Evolutionary conservation across 306 rosid species (phyloP).

Genomic region (Quercus aquifolioides): DNA sequence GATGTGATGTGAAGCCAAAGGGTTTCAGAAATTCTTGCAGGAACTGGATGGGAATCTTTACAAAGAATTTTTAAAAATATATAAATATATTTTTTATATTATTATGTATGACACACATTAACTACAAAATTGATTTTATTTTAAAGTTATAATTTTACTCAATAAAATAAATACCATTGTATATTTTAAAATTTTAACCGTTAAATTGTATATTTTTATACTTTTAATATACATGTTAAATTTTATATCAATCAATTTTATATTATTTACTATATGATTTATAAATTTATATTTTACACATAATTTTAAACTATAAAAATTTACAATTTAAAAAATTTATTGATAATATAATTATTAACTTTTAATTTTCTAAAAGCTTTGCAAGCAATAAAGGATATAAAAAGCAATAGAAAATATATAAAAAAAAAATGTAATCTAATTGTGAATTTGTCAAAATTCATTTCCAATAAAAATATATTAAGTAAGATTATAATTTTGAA

Average conservation of each 20-base stretch:
- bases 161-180: neutral
- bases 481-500: rapidly evolving
- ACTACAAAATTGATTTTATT: no score
- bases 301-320: no score
- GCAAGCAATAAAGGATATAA: rapidly evolving
- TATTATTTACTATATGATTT: no score
- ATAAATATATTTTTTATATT: neutral
- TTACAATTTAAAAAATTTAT: no score
- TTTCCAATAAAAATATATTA: rapidly evolving
- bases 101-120: no score
- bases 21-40: slow-evolving; percentile 7
- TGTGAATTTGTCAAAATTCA: rapidly evolving
- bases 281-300: no score
- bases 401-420: no score
- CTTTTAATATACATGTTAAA: rapidly evolving
- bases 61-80: slow-evolving; percentile 1
- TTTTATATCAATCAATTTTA: no score
- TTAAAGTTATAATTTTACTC: rapidly evolving
- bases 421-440: rapidly evolving
- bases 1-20: neutral
- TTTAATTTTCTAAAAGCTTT: no score
- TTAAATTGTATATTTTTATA: no score
- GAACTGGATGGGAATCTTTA: slow-evolving; percentile 20
- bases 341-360: rapidly evolving
- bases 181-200: rapidly evolving